Evolutionary conservation across 1,284 basidiomycete species (phyloP), one percentile per base, ranked within the genome.

Genomic region (Ustilago lituana): DNA sequence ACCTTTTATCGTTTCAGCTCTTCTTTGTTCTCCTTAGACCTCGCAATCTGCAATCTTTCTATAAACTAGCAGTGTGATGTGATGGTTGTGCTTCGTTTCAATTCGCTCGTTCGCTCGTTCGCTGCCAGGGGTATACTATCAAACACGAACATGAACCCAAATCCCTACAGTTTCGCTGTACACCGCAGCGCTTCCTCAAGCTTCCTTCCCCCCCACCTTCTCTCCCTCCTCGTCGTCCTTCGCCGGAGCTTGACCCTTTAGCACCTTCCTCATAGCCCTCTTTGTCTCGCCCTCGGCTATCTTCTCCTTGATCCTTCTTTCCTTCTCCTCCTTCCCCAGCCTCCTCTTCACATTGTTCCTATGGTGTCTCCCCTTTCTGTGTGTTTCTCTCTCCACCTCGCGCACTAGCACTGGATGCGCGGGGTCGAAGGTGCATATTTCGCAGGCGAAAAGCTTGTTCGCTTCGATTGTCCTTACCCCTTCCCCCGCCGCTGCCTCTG

Each of bases 321-420:
- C 32, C n/a, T 49, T 69, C 10, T 64, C 53, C 6, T 48, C 26
- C 4, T 3, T 15, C 8, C 52, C 33, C 50, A 50, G 55, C 5
- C 24, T 48, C 12, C 53, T 38, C 33, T 58, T 69, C 23, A 46
- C 23, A 17, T 58, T 64, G 36, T 54, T 64, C 3, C 66, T 11
- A 22, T 72, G 69, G n/a, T 47, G 36, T 19, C 55, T 23, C 1
- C 45, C 50, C 27, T 55, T 49, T 6, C 36, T 41, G 20, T 87
- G 22, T 0, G 86, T 85, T 88, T 90, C 91, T 62, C 89, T 86
- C 12, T 83, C 81, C 3, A 87, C 87, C 78, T 88, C 86, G 49
- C 90, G 88, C 12, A 96, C 85, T 86, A 93, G 89, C 52, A 91
- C 85, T 0, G 94, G 93, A 23, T 86, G 83, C 2, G 84, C 80